Percentiles rank a stretch among this genome's conserved stretches.
These are phyloP conservation scores for Colletotrichum eremochloae DNA, from an alignment of 2,329 filamentous ascomycete species.

Conservation along the genomic window DNA sequence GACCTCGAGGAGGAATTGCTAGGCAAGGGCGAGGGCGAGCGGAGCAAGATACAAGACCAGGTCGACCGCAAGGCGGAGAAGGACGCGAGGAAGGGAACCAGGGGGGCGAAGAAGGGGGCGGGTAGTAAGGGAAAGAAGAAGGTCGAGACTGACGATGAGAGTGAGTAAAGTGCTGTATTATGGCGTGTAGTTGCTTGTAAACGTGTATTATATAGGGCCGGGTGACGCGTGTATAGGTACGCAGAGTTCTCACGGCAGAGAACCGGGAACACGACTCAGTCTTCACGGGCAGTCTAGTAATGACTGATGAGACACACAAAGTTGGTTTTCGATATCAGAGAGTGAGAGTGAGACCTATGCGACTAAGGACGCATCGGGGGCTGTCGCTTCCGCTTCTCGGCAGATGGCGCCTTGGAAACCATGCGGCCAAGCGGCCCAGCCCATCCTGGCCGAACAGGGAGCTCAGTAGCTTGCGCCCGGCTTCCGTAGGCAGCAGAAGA, in stretches of 20 bases:
- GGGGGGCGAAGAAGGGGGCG: slow-evolving; percentile 49
- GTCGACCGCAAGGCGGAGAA: slow-evolving; percentile 80
- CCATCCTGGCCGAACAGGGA: background rate
- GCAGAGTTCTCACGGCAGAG: background rate
- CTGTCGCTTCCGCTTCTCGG: background rate
- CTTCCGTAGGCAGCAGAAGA: background rate
- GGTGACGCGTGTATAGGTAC: slow-evolving; percentile 5
- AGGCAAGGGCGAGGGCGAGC: slow-evolving; percentile 76
- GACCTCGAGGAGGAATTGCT: slow-evolving; percentile 74
- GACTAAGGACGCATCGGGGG: background rate
- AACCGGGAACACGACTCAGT: background rate
- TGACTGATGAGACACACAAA: too few relatives aligned
- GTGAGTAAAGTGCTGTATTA: slow-evolving; percentile 44
- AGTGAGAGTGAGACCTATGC: background rate
- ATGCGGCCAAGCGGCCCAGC: slow-evolving; percentile 6
- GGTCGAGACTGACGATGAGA: slow-evolving; percentile 51
- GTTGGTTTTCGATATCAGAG: background rate
- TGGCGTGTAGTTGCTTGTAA: slow-evolving; percentile 35
- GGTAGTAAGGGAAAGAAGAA: slow-evolving; percentile 48
- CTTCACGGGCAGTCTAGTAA: background rate
- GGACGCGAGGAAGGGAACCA: slow-evolving; percentile 61
- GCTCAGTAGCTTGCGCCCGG: background rate
- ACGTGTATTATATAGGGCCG: slow-evolving; percentile 12
- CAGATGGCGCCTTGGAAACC: background rate
- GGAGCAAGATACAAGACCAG: slow-evolving; percentile 82